Base-by-base conservation (phyloP, 1,284 basidiomycete species). In the Austropuccinia psidii region DNA sequence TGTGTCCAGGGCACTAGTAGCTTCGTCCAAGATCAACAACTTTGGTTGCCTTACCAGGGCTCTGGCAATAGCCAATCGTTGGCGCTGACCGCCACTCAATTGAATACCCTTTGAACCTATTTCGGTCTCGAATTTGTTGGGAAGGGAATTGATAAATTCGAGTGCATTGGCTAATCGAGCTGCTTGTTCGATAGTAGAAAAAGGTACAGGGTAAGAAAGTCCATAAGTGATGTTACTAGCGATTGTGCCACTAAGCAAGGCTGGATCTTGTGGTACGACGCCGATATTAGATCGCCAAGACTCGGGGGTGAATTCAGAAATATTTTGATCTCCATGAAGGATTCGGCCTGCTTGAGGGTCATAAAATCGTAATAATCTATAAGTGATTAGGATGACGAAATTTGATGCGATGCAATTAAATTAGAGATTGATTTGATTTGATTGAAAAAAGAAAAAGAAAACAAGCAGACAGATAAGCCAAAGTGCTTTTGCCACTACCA, bases 171-270 rank as follows among this genome's bases (percentile, higher is more conserved):
- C 94, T 76, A 90, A 86, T 13, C 88, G 84, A 0, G 94, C 94
- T 0, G 93, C 95, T 27, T 87, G 84, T 80, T 94, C 90, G 43
- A 98, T 90, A 74, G 96, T 86, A 75, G 88, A 87, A 33, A 89
- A 85, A 0, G 90, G 90, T 0, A 87, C 90, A 5, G 57, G 43
- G 19, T 84, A 80, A 4, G 85, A 83, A 43, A 88, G 85, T 2
- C 95, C 94, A 79, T 92, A 98, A 0, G 91, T 90, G 75, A 98
- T 96, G 79, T 97, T 97, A 2, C 90, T 89, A 9, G 90, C 90
- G 29, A 97, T 90, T 0, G 91, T 95, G 3, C 93, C 93, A 9
- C 88, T 89, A 54, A 80, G 77, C 11, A 80, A 74, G 9, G 77
- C 76, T 11, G 78, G 77, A 54, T 75, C 87, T 80, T 89, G 88